phyloP scores from a whole-genome alignment of 2,329 filamentous ascomycete species.

The Hypoxylon sp. region DNA sequence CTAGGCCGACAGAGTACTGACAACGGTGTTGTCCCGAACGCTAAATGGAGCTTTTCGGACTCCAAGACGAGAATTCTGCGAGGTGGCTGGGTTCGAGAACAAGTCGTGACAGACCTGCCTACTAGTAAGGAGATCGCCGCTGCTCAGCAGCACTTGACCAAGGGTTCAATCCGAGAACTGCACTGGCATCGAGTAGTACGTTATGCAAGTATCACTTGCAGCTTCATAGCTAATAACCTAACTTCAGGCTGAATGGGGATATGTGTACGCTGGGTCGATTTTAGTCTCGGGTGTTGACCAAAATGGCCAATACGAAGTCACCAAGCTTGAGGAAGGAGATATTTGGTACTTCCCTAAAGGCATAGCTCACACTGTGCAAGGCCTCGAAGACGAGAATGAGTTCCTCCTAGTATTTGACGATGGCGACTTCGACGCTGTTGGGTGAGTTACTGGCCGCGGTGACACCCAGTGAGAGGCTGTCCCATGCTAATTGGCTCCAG shows the following conservation, averaged over 20 bases:
- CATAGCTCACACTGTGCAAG: slow-evolving; percentile 74
- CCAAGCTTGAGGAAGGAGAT: slow-evolving; percentile 72
- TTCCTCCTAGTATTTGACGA: slow-evolving; percentile 78
- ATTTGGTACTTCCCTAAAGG: slow-evolving; percentile 80
- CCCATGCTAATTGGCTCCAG: slow-evolving; percentile 53
- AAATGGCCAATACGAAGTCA: slow-evolving; percentile 68
- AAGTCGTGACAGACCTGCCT: slow-evolving; percentile 77
- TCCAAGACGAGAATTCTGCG: slow-evolving; percentile 74
- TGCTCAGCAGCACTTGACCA: slow-evolving; percentile 77
- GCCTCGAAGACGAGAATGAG: slow-evolving; percentile 76
- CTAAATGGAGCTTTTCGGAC: slow-evolving; percentile 80
- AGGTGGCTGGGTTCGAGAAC: slow-evolving; percentile 77
- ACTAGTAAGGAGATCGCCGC: slow-evolving; percentile 76
- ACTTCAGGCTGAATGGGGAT: slow-evolving; percentile 75
- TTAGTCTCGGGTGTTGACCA: slow-evolving; percentile 74
- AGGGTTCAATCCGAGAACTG: slow-evolving; percentile 75
- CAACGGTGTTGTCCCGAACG: slow-evolving; percentile 73
- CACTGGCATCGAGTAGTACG: slow-evolving; percentile 78
- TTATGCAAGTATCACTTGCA: slow-evolving; percentile 24
- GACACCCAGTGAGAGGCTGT: too few relatives aligned
- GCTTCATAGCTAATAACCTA: slow-evolving; percentile 13
- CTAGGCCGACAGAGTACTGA: slow-evolving; percentile 74
- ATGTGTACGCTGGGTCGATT: slow-evolving; percentile 70
- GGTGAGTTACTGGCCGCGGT: slow-evolving; percentile 55
- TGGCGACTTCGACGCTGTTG: slow-evolving; percentile 74